Evolutionary conservation across 495 filamentous ascomycete genomes (phyloP).

Genomic region (Xylaria castorea): DNA sequence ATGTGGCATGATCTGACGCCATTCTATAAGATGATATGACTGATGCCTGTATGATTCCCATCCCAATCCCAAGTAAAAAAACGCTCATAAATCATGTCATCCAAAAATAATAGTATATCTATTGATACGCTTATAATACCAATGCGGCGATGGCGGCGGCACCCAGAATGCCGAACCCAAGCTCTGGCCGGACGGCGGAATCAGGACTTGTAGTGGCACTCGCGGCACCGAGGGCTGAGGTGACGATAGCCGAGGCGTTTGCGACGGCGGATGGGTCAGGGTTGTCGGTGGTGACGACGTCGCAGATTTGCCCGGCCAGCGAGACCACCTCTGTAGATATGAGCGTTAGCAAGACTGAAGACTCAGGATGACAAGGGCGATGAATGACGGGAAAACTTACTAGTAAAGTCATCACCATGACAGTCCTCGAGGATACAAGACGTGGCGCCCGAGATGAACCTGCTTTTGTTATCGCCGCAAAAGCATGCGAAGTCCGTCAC

Average conservation of each 20-base stretch:
- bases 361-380: neutral
- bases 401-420: slow-evolving; percentile 29
- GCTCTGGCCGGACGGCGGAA: slow-evolving; percentile 32
- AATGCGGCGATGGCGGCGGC: slow-evolving; percentile 33
- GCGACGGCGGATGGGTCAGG: slow-evolving; percentile 39
- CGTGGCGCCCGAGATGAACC: slow-evolving; percentile 30
- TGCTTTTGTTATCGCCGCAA: slow-evolving; percentile 29
- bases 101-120: neutral
- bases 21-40: slow-evolving; percentile 19
- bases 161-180: slow-evolving; percentile 37
- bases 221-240: slow-evolving; percentile 34
- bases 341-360: slow-evolving; percentile 24
- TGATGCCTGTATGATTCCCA: slow-evolving; percentile 12
- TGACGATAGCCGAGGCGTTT: slow-evolving; percentile 38
- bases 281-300: slow-evolving; percentile 30
- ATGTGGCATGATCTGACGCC: neutral
- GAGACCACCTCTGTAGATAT: slow-evolving; percentile 30
- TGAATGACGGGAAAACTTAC: slow-evolving; percentile 28
- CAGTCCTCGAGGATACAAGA: slow-evolving; percentile 35
- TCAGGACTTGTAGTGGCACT: slow-evolving; percentile 31
- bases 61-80: neutral
- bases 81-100: slow-evolving; percentile 5
- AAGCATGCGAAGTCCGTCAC: slow-evolving; percentile 39
- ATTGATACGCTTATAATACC: neutral
- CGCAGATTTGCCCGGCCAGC: slow-evolving; percentile 37